A percentile compares a stretch with the other conserved stretches of the same genome.
phyloP scores from a whole-genome alignment of 2,329 filamentous ascomycete genomes.

The Fusarium sp. region DNA sequence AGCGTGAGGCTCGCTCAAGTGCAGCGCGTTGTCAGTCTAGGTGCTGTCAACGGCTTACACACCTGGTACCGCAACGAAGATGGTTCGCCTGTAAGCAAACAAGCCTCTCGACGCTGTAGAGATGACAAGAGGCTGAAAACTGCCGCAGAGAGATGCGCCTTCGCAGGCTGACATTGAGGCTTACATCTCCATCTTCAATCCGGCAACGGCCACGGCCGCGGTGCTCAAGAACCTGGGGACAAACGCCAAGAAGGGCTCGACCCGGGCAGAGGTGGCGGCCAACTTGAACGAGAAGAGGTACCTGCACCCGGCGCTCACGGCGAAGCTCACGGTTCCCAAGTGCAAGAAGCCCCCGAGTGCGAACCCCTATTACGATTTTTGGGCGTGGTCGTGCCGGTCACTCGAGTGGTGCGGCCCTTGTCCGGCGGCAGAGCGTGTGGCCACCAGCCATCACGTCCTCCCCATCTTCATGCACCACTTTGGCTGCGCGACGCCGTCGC shows the following conservation, averaged over 20 bases:
- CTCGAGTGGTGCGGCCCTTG: conserved; percentile 75
- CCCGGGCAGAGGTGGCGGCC: conserved; percentile 66
- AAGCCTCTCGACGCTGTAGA: neutral
- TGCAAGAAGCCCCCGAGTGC: conserved; percentile 56
- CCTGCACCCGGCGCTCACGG: conserved; percentile 57
- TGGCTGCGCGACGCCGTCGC: conserved; percentile 76
- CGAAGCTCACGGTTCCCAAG: conserved; percentile 58
- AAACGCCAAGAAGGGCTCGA: conserved; percentile 73
- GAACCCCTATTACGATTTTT: conserved; percentile 78
- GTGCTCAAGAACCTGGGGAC: conserved; percentile 72
- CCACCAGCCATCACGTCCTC: conserved; percentile 74
- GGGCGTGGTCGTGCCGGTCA: conserved; percentile 72
- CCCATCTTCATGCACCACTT: conserved; percentile 84
- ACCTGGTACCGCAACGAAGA: conserved; percentile 60
- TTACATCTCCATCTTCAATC: conserved; percentile 75
- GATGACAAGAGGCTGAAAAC: conserved; percentile 23
- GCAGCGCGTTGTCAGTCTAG: conserved; percentile 59
- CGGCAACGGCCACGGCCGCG: conserved; percentile 68
- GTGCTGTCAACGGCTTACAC: conserved; percentile 60
- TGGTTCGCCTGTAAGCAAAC: conserved; percentile 47
- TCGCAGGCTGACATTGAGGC: conserved; percentile 70
- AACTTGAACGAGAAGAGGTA: conserved; percentile 67
- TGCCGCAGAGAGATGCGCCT: conserved; percentile 58
- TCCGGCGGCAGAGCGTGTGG: conserved; percentile 62
- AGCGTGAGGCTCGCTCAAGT: conserved; percentile 62